phyloP scores from a whole-genome alignment of 1,284 basidiomycete species.

The Cystobasidium slooffiae region DNA sequence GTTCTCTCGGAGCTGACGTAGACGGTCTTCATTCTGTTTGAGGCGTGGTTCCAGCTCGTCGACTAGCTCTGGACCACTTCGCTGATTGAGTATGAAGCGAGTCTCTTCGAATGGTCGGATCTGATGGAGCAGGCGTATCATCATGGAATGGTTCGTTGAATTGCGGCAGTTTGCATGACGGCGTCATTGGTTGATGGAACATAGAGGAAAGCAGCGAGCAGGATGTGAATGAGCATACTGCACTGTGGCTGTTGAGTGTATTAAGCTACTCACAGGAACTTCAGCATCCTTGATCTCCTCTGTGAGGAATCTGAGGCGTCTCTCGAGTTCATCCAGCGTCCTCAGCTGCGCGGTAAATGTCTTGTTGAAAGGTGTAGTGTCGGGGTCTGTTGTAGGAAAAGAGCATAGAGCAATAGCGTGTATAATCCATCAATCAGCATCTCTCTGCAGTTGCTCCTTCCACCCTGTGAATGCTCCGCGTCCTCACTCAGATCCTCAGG shows the following conservation, averaged over 20 bases:
- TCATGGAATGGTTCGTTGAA: background rate
- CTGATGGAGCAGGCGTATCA: no score
- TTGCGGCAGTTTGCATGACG: constrained; percentile 1
- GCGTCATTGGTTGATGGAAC: background rate
- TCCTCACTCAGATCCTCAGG: constrained; percentile 84
- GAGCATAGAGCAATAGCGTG: background rate
- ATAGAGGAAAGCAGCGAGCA: background rate
- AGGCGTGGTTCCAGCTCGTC: constrained; percentile 91
- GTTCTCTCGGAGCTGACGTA: constrained; percentile 90
- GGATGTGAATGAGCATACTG: background rate
- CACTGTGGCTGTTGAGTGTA: background rate
- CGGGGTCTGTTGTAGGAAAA: constrained; percentile 77
- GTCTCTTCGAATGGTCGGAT: constrained; percentile 62
- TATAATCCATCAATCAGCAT: background rate
- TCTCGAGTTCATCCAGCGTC: constrained; percentile 87
- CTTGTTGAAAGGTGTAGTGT: constrained; percentile 96
- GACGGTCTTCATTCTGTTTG: constrained; percentile 81
- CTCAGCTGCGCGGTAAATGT: constrained; percentile 96
- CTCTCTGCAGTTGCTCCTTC: background rate
- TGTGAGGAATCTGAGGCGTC: constrained; percentile 87
- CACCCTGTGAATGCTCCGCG: background rate
- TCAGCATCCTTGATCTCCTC: constrained; percentile 80
- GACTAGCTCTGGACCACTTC: constrained; percentile 86
- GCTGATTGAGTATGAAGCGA: constrained; percentile 77
- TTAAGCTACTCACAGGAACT: constrained; percentile 55